Evolutionary conservation across 169 alveolate species (phyloP).

Genomic region (Eimeria acervulina): DNA sequence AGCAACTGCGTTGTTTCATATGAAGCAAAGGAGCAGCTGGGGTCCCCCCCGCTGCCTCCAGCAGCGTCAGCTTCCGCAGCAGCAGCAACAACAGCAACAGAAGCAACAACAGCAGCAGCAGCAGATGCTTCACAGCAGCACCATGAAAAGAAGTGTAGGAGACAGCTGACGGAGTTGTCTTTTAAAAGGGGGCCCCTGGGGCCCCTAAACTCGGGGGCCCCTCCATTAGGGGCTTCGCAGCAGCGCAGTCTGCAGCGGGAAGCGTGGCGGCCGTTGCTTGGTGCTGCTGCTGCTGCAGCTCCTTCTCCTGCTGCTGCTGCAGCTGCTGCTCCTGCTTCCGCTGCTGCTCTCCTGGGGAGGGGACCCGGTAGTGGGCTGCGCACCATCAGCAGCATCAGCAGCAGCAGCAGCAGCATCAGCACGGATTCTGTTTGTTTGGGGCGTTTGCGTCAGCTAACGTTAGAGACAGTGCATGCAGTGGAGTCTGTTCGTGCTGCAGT

Average conservation of each 20-base stretch:
- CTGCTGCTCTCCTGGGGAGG: not conserved
- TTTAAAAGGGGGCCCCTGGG: not conserved
- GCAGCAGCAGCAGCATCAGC: not conserved
- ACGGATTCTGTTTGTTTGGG: not conserved
- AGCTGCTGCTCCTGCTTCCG: not conserved
- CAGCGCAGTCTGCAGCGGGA: not conserved
- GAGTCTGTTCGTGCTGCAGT: not conserved
- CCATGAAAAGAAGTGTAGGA: not conserved
- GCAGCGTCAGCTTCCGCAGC: not conserved
- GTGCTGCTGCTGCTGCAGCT: no score
- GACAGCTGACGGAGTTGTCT: not conserved
- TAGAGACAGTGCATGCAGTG: not conserved
- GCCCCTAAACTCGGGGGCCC: not conserved
- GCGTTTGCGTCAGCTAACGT: constrained; percentile 4
- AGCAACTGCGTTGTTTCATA: no score
- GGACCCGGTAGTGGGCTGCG: not conserved
- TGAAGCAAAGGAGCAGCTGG: no score
- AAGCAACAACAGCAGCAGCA: no score
- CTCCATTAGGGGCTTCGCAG: not conserved
- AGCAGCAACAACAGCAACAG: not conserved
- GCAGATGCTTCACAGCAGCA: no score
- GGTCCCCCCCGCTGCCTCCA: not conserved
- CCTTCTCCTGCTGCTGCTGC: no score
- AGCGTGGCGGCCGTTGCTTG: not conserved
- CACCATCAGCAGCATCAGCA: not conserved